Conservation (phyloP, 2,329 filamentous ascomycete species). For the Colletotrichum spinosum region DNA sequence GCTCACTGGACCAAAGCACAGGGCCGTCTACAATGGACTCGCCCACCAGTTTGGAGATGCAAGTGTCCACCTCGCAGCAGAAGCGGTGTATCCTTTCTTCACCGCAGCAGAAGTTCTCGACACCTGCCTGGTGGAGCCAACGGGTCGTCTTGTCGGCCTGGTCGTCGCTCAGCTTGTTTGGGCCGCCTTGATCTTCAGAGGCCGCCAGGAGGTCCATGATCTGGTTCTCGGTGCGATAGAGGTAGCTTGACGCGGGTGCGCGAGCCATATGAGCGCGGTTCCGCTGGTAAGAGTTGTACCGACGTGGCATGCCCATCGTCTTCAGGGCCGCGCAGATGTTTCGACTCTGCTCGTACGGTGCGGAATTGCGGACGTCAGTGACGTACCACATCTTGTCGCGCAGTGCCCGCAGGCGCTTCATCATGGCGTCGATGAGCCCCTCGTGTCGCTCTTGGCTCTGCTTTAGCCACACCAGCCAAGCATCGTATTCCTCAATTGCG, state of each 20-base stretch:
- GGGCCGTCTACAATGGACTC: constrained; percentile 87
- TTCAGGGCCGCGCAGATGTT: constrained; percentile 90
- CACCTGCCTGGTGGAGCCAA: constrained; percentile 84
- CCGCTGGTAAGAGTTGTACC: constrained; percentile 63
- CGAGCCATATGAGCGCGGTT: constrained; percentile 60
- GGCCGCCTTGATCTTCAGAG: constrained; percentile 84
- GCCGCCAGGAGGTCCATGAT: constrained; percentile 90
- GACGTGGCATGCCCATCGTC: constrained; percentile 82
- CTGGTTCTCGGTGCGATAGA: constrained; percentile 85
- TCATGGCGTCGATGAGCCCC: constrained; percentile 78
- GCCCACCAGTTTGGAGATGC: constrained; percentile 85
- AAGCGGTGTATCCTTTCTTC: constrained; percentile 96
- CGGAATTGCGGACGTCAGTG: constrained; percentile 91
- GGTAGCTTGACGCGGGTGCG: constrained; percentile 67
- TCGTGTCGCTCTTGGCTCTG: constrained; percentile 85
- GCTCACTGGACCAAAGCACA: constrained; percentile 90
- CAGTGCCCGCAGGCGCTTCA: constrained; percentile 77
- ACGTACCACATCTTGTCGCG: constrained; percentile 99
- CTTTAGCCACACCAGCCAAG: constrained; percentile 86
- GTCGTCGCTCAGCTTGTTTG: constrained; percentile 95
- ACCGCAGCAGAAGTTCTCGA: constrained; percentile 94
- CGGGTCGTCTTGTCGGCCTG: constrained; percentile 86
- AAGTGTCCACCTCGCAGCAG: constrained; percentile 88
- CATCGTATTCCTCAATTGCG: constrained; percentile 82
- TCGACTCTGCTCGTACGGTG: constrained; percentile 85